Evolutionary conservation across 2,329 filamentous ascomycete genomes (phyloP), one percentile per base, ranked within the genome.

Genomic region (Catunica adiposa): DNA sequence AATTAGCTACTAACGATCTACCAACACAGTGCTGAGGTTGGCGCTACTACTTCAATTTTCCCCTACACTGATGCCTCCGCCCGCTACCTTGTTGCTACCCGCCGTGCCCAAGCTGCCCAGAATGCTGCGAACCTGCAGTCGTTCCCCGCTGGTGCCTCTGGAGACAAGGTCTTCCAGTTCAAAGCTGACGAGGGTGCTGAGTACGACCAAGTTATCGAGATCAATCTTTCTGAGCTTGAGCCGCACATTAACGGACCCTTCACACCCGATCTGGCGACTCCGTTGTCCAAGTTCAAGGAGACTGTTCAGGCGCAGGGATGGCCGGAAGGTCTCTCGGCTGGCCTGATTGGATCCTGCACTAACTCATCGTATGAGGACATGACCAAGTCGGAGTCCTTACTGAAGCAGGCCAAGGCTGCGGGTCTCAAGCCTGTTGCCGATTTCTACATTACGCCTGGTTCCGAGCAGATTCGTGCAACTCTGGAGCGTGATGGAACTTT

Each of bases 351-450:
- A 59, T 95, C 89, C 72, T 98, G 92, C 75, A 98, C 92, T 53
- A 98, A 98, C 77, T 94, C 87, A 68, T 97, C 92, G 1, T 98
- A 97, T 68, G 85, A 96, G 70, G 92, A 98, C 67, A 98, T 98
- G 92, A 94, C 89, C 37, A 84, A 90, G 59, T 87, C 89, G 14
- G 90, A 96, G 70, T 82, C 89, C 65, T 79, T 98, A 56, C 87
- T 97, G 58, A 89, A 90, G 69, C 89, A 96, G 68, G 92, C 92
- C 8, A 78, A 83, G 54, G 81, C 83, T 58, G 92, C 89, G n/a
- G 92, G 92, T 15, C 74, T 98, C 59, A 86, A 88, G 71, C 89
- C 92, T 40, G 87, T 84, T 64, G 81, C 87, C 1, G 85, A 89
- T 65, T 96, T 98, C 71, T 96, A 94, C 71, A 86, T 98, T 65